Base-by-base conservation (phyloP, 768 basidiomycete genomes). In the Clavulina sp. region DNA sequence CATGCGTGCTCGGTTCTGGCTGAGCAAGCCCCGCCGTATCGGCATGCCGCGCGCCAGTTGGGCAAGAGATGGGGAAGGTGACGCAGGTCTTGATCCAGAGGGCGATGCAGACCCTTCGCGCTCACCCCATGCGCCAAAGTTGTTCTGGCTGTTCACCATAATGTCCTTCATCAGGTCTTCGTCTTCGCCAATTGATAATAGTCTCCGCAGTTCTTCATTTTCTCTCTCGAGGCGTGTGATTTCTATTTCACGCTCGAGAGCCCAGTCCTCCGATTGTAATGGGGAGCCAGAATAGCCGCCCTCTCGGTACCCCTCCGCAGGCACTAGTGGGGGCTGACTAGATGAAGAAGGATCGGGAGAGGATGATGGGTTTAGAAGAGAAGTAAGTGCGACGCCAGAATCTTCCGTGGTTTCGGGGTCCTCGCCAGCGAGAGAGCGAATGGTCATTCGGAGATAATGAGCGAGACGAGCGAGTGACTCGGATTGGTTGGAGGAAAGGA, bases 221-320 rank as follows among this genome's bases (percentile, higher is more conserved):
- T 97, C 93, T 48, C 68, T 68, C 63, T 82, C 80, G 40, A 99
- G 67, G 47, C 91, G 73, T 6, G 72, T 60, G 49, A 99, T 86
- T 67, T 97, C 95, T 55, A 69, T 67, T 63, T 97, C 93, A 55
- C 95, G 75, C 63, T 88, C 85, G 53, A 81, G 57, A 2, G 84
- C 80, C 86, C 93, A 96, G 64, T 97, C 89, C 38, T 72, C 68
- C 60, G n/a, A 59, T 58, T 13, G 67, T 63, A 24, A 30, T 13
- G 51, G 28, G 21, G 52, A 7, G 24, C 34, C 49, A 21, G 52
- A 19, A 29, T 52, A 51, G 13, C 43, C 51, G 18, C 53, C 33
- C 18, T 36, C 24, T 4, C 5, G 23, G 19, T 24, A 19, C 21
- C 29, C 5, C 29, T 5, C 21, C 4, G 21, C 75, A 62, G 21